These are phyloP conservation scores for Paragyromitra xinjiangensis DNA, from an alignment of 495 filamentous ascomycete species.

Conservation along the genomic window DNA sequence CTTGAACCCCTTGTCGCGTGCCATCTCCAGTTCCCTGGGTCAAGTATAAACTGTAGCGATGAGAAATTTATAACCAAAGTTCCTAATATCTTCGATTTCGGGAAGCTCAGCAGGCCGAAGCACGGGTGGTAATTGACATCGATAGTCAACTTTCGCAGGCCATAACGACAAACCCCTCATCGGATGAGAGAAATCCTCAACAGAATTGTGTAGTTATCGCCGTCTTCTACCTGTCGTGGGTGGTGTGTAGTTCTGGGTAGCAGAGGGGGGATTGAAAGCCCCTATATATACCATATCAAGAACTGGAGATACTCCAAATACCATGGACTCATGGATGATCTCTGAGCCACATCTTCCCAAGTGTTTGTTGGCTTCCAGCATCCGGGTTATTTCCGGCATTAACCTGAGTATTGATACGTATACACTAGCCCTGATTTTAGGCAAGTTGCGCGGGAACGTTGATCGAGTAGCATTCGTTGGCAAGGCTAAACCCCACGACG, in stretches of 20 bases:
- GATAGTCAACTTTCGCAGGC: neutral
- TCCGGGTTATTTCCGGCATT: conserved; percentile 9
- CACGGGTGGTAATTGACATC: neutral
- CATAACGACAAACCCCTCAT: no score
- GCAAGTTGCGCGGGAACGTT: neutral
- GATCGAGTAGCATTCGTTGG: conserved; percentile 12
- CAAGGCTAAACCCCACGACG: conserved; percentile 14
- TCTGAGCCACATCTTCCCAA: neutral
- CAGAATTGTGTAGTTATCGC: neutral
- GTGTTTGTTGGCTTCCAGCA: neutral
- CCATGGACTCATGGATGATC: neutral
- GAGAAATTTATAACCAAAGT: neutral
- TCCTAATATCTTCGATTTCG: neutral
- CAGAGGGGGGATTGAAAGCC: neutral
- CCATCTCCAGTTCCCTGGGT: neutral
- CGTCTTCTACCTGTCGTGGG: neutral
- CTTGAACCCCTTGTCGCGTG: neutral
- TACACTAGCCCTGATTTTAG: conserved; percentile 12
- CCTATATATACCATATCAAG: conserved; percentile 8
- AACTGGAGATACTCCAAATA: neutral
- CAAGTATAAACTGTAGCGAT: neutral
- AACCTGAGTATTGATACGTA: conserved; percentile 14
- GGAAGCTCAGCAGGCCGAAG: neutral
- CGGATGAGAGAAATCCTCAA: neutral
- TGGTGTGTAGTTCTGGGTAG: conserved; percentile 5